A percentile compares a stretch with the other conserved stretches of the same genome.
phyloP scores from a whole-genome alignment of 2,329 filamentous ascomycete genomes.

The Metarhizium humberi region DNA sequence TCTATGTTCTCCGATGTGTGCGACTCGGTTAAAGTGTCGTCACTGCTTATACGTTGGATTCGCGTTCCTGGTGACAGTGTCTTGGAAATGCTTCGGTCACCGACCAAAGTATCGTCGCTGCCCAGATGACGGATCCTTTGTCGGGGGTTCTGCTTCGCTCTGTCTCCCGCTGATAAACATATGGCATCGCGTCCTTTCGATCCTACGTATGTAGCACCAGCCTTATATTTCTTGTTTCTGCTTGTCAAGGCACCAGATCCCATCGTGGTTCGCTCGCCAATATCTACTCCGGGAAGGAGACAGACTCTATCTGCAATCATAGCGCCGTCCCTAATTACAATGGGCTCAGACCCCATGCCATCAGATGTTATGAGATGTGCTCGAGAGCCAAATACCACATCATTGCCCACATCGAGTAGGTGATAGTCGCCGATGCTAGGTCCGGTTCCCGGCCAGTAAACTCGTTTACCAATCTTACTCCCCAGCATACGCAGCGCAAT shows the following conservation, averaged over 20 bases:
- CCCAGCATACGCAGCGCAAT: slow-evolving; percentile 39
- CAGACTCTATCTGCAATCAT: slow-evolving; percentile 50
- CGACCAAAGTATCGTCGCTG: slow-evolving; percentile 14
- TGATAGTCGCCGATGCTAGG: slow-evolving; percentile 45
- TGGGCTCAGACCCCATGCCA: slow-evolving; percentile 34
- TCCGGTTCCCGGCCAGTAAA: slow-evolving; percentile 50
- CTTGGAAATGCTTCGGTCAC: neutral
- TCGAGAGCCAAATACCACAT: slow-evolving; percentile 51
- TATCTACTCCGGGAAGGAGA: slow-evolving; percentile 38
- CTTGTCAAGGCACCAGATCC: slow-evolving; percentile 44
- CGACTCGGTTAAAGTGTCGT: slow-evolving; percentile 12
- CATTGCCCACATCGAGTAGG: slow-evolving; percentile 43
- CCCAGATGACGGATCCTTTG: slow-evolving; percentile 9
- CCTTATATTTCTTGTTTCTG: slow-evolving; percentile 32
- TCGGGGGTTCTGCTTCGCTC: slow-evolving; percentile 5
- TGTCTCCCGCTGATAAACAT: slow-evolving; percentile 23
- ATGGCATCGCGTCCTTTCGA: slow-evolving; percentile 41
- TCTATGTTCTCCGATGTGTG: neutral
- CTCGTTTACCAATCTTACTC: slow-evolving; percentile 39
- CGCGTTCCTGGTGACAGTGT: neutral
- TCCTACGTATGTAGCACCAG: slow-evolving; percentile 40
- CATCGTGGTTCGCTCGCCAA: slow-evolving; percentile 40
- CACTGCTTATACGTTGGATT: slow-evolving; percentile 11
- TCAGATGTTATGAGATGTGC: slow-evolving; percentile 45
- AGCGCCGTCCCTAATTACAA: slow-evolving; percentile 36